These are phyloP conservation scores for Exophiala bonariae DNA, from an alignment of 2,329 filamentous ascomycete genomes.

Conservation along the genomic window DNA sequence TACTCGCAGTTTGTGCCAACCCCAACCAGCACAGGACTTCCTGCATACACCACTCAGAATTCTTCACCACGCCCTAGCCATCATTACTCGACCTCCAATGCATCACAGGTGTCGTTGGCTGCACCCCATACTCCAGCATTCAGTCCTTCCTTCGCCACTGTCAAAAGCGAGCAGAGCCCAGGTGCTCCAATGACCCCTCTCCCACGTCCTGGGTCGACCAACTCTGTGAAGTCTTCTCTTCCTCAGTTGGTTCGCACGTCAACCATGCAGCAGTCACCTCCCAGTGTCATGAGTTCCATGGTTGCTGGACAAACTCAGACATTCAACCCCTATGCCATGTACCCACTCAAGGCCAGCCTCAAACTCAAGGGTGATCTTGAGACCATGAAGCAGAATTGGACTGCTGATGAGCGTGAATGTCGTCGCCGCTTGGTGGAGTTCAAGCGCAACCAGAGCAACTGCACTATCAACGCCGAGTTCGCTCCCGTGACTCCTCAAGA, in stretches of 20 bases:
- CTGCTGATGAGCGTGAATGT: conserved; percentile 73
- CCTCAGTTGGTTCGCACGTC: conserved; percentile 68
- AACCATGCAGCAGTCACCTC: conserved; percentile 59
- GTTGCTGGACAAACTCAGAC: conserved; percentile 37
- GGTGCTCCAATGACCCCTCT: conserved; percentile 41
- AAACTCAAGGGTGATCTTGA: conserved; percentile 85
- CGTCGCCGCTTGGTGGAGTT: conserved; percentile 88
- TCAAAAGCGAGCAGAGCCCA: conserved; percentile 45
- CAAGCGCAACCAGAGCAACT: conserved; percentile 76
- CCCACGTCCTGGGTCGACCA: conserved; percentile 39
- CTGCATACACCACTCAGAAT: conserved; percentile 36
- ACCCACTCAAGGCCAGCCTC: conserved; percentile 75
- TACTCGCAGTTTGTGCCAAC: conserved; percentile 54
- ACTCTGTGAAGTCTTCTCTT: conserved; percentile 48
- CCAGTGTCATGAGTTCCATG: conserved; percentile 45
- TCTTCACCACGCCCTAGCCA: conserved; percentile 43
- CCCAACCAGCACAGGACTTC: conserved; percentile 44
- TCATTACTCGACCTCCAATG: conserved; percentile 44
- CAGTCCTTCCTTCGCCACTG: conserved; percentile 49
- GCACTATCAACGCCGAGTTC: conserved; percentile 78
- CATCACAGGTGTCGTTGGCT: conserved; percentile 45
- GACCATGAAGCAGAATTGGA: conserved; percentile 81
- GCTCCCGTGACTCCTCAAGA: conserved; percentile 76
- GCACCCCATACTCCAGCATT: conserved; percentile 49
- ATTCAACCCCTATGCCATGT: conserved; percentile 79